phyloP scores from a whole-genome alignment of 768 basidiomycete species.

The Aureoboletus auriporus region DNA sequence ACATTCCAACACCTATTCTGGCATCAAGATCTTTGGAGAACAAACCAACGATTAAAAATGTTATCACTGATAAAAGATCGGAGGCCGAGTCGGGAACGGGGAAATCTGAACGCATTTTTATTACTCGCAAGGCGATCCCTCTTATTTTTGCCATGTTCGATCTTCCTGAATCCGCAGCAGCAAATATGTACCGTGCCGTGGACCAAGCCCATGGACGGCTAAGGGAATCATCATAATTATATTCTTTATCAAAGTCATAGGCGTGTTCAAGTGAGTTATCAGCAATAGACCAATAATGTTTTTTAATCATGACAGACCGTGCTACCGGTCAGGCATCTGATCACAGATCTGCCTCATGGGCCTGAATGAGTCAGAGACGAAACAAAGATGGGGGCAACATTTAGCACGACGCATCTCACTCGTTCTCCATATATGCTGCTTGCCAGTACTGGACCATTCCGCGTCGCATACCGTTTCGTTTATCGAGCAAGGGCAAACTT shows the following conservation, averaged over 20 bases:
- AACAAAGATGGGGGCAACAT: too few species aligned
- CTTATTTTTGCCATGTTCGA: constrained; percentile 43
- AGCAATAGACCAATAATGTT: too few species aligned
- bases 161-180: constrained; percentile 40
- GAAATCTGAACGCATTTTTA: constrained; percentile 34
- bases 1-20: constrained; percentile 4
- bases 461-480: too few species aligned
- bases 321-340: too few species aligned
- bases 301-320: too few species aligned
- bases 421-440: too few species aligned
- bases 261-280: background rate
- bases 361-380: too few species aligned
- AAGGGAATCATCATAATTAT: constrained; percentile 7
- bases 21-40: constrained; percentile 10
- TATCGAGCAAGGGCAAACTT: too few species aligned
- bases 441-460: too few species aligned
- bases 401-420: too few species aligned
- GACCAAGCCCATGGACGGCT: constrained; percentile 47
- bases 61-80: constrained; percentile 1
- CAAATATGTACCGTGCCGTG: constrained; percentile 60
- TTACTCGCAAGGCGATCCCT: constrained; percentile 53
- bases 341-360: too few species aligned
- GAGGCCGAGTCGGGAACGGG: background rate
- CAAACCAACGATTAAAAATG: background rate
- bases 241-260: background rate